Percentiles rank a stretch among this genome's conserved stretches.
Conservation (phyloP, 345 rosid genomes). For the Eucalyptus pumila region DNA sequence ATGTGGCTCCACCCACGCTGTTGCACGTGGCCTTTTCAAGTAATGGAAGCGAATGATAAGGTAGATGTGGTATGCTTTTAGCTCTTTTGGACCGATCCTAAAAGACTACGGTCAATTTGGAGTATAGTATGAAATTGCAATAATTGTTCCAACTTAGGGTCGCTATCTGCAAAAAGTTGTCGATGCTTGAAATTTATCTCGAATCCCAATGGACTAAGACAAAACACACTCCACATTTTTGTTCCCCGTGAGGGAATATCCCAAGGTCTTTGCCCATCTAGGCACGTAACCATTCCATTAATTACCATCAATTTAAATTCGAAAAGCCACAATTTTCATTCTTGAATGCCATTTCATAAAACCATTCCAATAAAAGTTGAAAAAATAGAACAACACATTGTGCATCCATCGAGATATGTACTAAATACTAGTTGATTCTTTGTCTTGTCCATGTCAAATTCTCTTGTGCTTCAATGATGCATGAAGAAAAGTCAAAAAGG, state of each 20-base stretch:
- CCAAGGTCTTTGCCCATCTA: not conserved
- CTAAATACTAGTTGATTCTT: not conserved
- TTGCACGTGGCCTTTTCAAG: not conserved
- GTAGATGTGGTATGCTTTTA: not conserved
- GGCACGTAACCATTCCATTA: not conserved
- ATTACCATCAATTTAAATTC: not conserved
- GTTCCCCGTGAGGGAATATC: not conserved
- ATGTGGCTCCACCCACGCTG: not conserved
- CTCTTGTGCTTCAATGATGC: not conserved
- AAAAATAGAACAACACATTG: not conserved
- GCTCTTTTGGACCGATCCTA: not conserved
- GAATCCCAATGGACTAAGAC: not conserved
- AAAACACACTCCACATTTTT: not conserved
- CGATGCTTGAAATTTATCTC: not conserved
- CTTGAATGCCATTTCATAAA: not conserved
- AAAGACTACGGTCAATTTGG: not conserved
- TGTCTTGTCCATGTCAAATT: not conserved
- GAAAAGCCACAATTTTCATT: not conserved
- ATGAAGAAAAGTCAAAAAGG: not conserved
- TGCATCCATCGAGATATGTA: not conserved
- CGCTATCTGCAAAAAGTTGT: not conserved
- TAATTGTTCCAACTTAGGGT: not conserved
- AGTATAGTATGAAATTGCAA: not conserved
- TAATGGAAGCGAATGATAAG: not conserved
- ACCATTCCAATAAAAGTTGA: not conserved